phyloP scores from a whole-genome alignment of 768 basidiomycete species.

The Pleurotus ostreatus region DNA sequence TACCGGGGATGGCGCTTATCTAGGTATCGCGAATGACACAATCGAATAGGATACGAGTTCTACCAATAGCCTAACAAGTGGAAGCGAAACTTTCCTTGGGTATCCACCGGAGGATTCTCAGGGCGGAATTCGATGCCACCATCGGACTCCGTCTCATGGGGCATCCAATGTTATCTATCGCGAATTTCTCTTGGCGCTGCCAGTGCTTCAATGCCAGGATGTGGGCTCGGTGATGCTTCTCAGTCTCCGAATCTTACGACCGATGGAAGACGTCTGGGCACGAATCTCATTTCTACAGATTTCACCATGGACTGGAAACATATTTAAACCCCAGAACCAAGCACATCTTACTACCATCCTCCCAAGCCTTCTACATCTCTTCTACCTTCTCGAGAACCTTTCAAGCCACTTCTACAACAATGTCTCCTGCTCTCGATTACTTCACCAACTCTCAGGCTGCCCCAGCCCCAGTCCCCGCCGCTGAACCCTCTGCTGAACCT shows the following conservation, averaged over 20 bases:
- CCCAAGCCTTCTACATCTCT: neutral
- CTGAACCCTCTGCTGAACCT: neutral
- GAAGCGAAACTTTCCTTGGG: neutral
- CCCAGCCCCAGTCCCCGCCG: neutral
- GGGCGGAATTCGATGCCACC: constrained; percentile 1
- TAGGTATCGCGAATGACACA: neutral
- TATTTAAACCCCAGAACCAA: constrained; percentile 2
- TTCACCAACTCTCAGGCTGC: constrained; percentile 4
- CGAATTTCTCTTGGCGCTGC: neutral
- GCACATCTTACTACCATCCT: neutral
- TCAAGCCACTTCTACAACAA: neutral
- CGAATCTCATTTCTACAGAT: neutral
- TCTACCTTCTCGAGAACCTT: neutral
- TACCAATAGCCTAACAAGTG: neutral
- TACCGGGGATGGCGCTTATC: neutral
- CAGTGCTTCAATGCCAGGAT: constrained; percentile 2
- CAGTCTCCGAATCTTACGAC: constrained; percentile 1
- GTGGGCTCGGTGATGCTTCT: constrained; percentile 4
- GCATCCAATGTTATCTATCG: neutral
- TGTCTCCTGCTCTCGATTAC: constrained; percentile 6
- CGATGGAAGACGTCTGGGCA: neutral
- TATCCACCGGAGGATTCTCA: constrained; percentile 3
- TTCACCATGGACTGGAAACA: neutral
- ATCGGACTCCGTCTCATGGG: constrained; percentile 5
- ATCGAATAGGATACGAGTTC: neutral